Evolutionary conservation across 176 grass and related monocot genomes (phyloP).

Genomic region (Avena atlantica): DNA sequence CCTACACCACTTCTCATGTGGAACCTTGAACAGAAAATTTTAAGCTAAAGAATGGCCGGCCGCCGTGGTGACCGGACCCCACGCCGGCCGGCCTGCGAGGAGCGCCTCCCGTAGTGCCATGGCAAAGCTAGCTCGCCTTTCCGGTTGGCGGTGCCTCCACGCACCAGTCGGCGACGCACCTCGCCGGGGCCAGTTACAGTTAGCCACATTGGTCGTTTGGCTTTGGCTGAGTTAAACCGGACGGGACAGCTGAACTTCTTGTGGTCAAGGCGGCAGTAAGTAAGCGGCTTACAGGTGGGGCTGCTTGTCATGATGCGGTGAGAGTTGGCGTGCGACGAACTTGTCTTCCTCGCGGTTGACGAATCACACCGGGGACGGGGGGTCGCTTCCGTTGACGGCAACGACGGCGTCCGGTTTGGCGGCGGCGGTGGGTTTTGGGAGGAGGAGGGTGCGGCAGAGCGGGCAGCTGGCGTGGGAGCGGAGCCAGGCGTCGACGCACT

Average conservation of each 20-base stretch:
- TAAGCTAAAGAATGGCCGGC: neutral
- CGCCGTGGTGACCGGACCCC: neutral
- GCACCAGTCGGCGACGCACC: too few species aligned
- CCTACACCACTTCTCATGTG: slow-evolving; percentile 1
- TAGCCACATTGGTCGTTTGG: neutral
- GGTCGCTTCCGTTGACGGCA: slow-evolving; percentile 26
- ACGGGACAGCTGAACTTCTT: too few species aligned
- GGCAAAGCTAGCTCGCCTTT: neutral
- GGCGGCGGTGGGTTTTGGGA: neutral
- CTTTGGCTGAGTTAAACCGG: neutral
- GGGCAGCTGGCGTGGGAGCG: slow-evolving; percentile 69
- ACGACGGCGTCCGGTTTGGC: neutral
- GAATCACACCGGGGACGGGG: slow-evolving; percentile 48
- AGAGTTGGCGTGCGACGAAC: neutral
- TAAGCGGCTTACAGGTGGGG: neutral
- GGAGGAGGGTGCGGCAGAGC: slow-evolving; percentile 64
- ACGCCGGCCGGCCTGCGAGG: slow-evolving; percentile 8
- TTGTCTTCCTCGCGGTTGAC: neutral
- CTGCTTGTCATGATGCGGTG: neutral
- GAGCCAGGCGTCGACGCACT: slow-evolving; percentile 89
- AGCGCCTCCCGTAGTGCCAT: neutral
- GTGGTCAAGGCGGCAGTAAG: too few species aligned
- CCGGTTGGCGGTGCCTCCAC: neutral
- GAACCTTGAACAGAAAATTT: neutral
- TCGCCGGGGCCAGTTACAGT: too few species aligned